Evolutionary conservation across 805 yeast genomes (phyloP).

Genomic region (Saturnispora sanitii): DNA sequence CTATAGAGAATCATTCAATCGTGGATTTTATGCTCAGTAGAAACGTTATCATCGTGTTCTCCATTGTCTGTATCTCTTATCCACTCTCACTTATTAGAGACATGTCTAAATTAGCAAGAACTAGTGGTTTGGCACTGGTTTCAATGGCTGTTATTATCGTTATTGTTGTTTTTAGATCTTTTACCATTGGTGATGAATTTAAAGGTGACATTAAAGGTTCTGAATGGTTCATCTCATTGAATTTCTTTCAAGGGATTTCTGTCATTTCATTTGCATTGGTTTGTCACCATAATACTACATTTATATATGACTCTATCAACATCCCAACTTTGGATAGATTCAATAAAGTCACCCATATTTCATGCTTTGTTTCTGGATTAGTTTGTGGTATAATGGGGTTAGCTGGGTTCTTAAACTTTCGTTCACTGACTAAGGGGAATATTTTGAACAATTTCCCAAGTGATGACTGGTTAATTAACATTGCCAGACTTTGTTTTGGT

Average conservation of each 20-base stretch:
- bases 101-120: slow-evolving; percentile 77
- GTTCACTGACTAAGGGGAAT: slow-evolving; percentile 74
- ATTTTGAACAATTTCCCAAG: slow-evolving; percentile 78
- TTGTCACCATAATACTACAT: slow-evolving; percentile 89
- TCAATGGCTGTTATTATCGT: slow-evolving; percentile 75
- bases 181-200: slow-evolving; percentile 38
- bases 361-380: slow-evolving; percentile 71
- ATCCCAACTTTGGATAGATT: slow-evolving; percentile 71
- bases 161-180: slow-evolving; percentile 68
- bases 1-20: slow-evolving; percentile 28
- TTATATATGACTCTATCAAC: slow-evolving; percentile 75
- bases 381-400: slow-evolving; percentile 73
- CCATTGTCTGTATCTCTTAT: slow-evolving; percentile 64
- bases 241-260: slow-evolving; percentile 82
- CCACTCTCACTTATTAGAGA: slow-evolving; percentile 76
- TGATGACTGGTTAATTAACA: slow-evolving; percentile 62
- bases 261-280: slow-evolving; percentile 92
- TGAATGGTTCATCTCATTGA: slow-evolving; percentile 46
- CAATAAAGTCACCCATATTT: slow-evolving; percentile 68
- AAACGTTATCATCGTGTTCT: slow-evolving; percentile 58
- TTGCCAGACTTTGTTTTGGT: slow-evolving; percentile 88
- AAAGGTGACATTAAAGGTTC: slow-evolving; percentile 38
- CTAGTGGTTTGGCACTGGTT: slow-evolving; percentile 74
- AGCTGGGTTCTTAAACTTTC: slow-evolving; percentile 68
- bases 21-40: slow-evolving; percentile 51